These are phyloP conservation scores for Aspergillus hiratsukae DNA, from an alignment of 2,329 filamentous ascomycete genomes.

Conservation along the genomic window DNA sequence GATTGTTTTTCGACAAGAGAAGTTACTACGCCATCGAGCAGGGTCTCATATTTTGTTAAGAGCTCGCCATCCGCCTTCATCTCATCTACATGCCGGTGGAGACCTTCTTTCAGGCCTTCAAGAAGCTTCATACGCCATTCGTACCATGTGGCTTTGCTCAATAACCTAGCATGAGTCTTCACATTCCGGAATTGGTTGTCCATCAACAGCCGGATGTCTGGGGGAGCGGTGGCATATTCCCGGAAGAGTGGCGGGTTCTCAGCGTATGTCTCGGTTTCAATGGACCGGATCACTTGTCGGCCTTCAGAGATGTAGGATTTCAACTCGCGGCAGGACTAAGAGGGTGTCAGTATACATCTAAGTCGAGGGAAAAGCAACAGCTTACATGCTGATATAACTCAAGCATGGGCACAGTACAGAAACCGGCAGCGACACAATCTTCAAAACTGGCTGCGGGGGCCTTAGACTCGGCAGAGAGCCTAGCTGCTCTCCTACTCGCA, in stretches of 20 bases:
- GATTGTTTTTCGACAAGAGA: conserved; percentile 57
- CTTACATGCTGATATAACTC: conserved; percentile 87
- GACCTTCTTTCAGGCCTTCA: conserved; percentile 73
- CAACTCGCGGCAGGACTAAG: conserved; percentile 77
- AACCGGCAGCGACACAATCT: conserved; percentile 78
- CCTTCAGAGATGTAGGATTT: conserved; percentile 97
- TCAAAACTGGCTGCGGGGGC: conserved; percentile 51
- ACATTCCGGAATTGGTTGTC: conserved; percentile 97
- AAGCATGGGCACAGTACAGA: conserved; percentile 87
- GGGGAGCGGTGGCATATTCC: conserved; percentile 81
- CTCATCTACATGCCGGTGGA: conserved; percentile 68
- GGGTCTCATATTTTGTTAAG: conserved; percentile 62
- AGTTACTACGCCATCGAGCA: conserved; percentile 66
- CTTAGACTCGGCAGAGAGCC: conserved; percentile 22
- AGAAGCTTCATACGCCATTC: conserved; percentile 91
- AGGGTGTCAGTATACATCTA: conserved; percentile 23
- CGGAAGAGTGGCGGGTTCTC: conserved; percentile 89
- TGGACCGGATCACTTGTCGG: conserved; percentile 80
- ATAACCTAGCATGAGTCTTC: conserved; percentile 82
- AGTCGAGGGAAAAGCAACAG: conserved; percentile 10
- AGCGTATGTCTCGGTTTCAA: conserved; percentile 81
- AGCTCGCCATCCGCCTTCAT: conserved; percentile 69
- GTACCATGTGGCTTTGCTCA: conserved; percentile 97
- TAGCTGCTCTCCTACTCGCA: conserved; percentile 26
- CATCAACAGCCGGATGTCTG: conserved; percentile 80